These are phyloP conservation scores for Pichia sp. DNA, from an alignment of 1,139 yeast genomes.

Conservation along the genomic window DNA sequence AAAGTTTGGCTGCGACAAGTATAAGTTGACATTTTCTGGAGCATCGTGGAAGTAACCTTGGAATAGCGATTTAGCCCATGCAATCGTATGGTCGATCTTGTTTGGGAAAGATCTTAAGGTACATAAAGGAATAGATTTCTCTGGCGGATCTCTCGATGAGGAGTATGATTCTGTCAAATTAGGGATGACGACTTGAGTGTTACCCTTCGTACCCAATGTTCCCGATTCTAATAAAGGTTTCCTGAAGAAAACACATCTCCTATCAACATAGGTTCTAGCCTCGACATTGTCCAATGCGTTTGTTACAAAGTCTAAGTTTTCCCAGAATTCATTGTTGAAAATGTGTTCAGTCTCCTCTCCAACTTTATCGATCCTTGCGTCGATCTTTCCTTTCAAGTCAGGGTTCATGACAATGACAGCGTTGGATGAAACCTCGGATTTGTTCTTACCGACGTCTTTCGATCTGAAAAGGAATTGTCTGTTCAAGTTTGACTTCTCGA, in stretches of 20 bases:
- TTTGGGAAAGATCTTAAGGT: constrained; percentile 96
- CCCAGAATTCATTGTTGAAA: constrained; percentile 87
- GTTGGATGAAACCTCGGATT: constrained; percentile 83
- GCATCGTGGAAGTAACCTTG: constrained; percentile 90
- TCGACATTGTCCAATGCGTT: constrained; percentile 97
- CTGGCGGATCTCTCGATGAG: constrained; percentile 97
- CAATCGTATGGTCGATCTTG: constrained; percentile 96
- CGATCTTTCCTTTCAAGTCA: constrained; percentile 72
- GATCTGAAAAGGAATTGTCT: constrained; percentile 95
- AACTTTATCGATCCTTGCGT: constrained; percentile 76
- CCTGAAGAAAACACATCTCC: constrained; percentile 90
- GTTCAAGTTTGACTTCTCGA: constrained; percentile 91
- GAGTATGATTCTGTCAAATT: constrained; percentile 91
- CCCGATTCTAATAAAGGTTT: constrained; percentile 95
- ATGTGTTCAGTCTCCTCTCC: constrained; percentile 89
- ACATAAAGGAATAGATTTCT: constrained; percentile 93
- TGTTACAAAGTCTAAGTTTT: constrained; percentile 76
- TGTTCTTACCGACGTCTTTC: constrained; percentile 86
- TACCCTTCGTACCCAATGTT: constrained; percentile 96
- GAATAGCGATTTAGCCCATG: constrained; percentile 96
- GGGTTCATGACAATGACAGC: constrained; percentile 88
- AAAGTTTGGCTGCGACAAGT: constrained; percentile 86
- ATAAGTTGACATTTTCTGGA: constrained; percentile 88
- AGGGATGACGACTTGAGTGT: constrained; percentile 94
- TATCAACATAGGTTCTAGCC: constrained; percentile 95